These are phyloP conservation scores for Thalassiosira sp. DNA, from an alignment of 352 stramenopile species.

Conservation along the genomic window DNA sequence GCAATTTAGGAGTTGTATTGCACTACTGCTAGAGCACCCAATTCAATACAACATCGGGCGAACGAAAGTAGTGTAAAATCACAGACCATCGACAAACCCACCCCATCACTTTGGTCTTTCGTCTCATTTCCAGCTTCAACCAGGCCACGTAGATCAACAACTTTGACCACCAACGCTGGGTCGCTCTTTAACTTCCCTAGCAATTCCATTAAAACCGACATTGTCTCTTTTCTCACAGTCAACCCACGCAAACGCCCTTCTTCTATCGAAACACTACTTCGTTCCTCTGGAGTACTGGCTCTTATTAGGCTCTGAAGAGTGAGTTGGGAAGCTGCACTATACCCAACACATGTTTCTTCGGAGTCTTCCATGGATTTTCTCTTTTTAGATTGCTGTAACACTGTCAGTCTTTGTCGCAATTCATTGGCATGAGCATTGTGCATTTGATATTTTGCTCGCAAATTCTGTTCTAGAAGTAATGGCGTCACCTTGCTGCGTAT, in stretches of 20 bases:
- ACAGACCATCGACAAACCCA: conserved; percentile 44
- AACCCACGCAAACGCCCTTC: conserved; percentile 39
- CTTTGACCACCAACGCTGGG: conserved; percentile 15
- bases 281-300: conserved; percentile 45
- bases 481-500: conserved; percentile 45
- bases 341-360: conserved; percentile 37
- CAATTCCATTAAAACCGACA: conserved; percentile 35
- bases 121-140: conserved; percentile 3
- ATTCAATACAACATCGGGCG: conserved; percentile 65
- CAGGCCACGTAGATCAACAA: conserved; percentile 32
- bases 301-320: conserved; percentile 30
- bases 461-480: conserved; percentile 42
- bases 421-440: conserved; percentile 40
- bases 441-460: conserved; percentile 34
- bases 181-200: conserved; percentile 50
- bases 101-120: conserved; percentile 7
- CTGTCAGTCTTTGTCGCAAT: conserved; percentile 38
- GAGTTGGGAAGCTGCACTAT: conserved; percentile 15
- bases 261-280: conserved; percentile 36
- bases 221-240: conserved; percentile 50
- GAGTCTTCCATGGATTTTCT: conserved; percentile 19
- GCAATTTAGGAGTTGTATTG: too few relatives aligned
- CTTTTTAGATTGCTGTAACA: conserved; percentile 29
- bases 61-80: conserved; percentile 74
- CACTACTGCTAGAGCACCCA: conserved; percentile 68